Base-by-base conservation (phyloP, 805 yeast genomes). In the Saccharomycopsis fibuligera region DNA sequence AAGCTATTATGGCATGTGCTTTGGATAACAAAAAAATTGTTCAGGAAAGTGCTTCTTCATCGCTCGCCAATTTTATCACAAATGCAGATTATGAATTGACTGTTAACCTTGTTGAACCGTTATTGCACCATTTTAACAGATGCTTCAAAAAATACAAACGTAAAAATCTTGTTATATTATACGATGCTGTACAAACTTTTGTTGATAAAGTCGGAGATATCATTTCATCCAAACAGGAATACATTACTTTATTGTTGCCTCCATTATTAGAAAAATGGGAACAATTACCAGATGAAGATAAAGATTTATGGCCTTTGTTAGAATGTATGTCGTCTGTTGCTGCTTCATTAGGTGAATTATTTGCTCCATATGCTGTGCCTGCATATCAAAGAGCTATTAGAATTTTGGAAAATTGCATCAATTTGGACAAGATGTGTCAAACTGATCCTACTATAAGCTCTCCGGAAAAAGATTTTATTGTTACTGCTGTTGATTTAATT, bases 241-340 rank as follows among this genome's bases (percentile, higher is more conserved):
- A 77, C 49, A 72, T 87, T 54, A 72, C 78, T 47, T 60, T 75
- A 1, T 67, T 93, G 17, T 68, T 93, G 56, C 96, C 96, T 4
- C 95, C 96, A 23, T 70, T 93, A 49, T 75, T 91, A 44, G 72
- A 68, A 12, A 85, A 86, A 65, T 93, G 99, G 99, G 79, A 81
- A 49, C 57, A 64, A 35, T 65, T 89, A 44, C 68, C 70, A 14
- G 96, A 93, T 61, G 79, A 80, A 48, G 97, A 91, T 62, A 76
- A 78, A 47, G 96, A 81, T 57, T 66, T 91, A 55, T 88, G 97
- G 91, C 95, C 97, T 4, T 70, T 93, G 55, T 68, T 93, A 51
- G 98, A 91, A 64, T 90, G 98, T 66, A 75, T 93, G 77, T 86
- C 96, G 3, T 79, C 89, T 17, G 85, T 93, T 30, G 95, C 97